Base-by-base conservation (phyloP, 495 filamentous ascomycete species). In the Geoglossum glabrum region DNA sequence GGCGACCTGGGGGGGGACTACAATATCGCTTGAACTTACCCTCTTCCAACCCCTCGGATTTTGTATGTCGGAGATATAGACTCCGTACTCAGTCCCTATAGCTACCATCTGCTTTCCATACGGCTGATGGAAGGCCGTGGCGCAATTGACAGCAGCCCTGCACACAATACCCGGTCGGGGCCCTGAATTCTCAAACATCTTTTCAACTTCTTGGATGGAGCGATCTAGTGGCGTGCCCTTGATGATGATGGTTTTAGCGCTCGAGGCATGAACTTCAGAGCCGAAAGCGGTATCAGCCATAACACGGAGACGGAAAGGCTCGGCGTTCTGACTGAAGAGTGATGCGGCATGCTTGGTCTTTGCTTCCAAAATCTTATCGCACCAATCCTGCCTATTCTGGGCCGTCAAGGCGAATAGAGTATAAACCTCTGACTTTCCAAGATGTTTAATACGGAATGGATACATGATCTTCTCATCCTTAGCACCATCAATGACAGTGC, bases 371-470 rank as follows among this genome's bases (percentile, higher is more conserved):
- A 99, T 95, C 70, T 87, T 93, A 34, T 83, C 79, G 63, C 87
- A 94, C 92, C 92, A 99, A 23, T 93, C 86, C 58, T 80, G 74
- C 51, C 92, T 78, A 60, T 81, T 84, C 57, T 81, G 75, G 1
- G 81, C 76, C 0, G 78, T 80, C 28, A 81, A 77, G 0, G 90
- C 88, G 62, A 92, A 97, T 2, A 99, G 76, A 1, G 83, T 93
- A 67, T 95, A 97, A 2, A 75, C 77, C 57, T 89, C 85, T 10
- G 71, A 69, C 56, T 88, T 83, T 8, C 92, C 92, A n/a, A 99
- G 78, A 71, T 99, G 93, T 68, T 95, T 95, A 67, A 99, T 82
- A 60, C 82, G 83, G 78, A 99, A 97, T 3, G 93, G 92, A 66
- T 86, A 97, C 60, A 97, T 75, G 40, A 93, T 81, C 67, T 81